Evolutionary conservation across 2,329 filamentous ascomycete species (phyloP).

Genomic region (Neofusicoccum cordaticola): DNA sequence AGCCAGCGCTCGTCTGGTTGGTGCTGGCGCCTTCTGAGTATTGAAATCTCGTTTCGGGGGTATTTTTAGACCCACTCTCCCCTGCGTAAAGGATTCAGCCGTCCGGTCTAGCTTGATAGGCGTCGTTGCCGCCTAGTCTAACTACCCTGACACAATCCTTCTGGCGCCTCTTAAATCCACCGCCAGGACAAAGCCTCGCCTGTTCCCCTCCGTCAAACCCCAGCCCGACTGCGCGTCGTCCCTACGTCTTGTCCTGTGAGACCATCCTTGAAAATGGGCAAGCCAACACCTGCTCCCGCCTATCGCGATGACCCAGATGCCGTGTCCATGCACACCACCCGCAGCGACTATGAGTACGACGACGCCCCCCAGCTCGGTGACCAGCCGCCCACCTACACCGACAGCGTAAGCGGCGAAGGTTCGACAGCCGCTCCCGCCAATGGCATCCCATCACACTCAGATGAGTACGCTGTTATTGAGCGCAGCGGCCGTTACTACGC

Average conservation of each 20-base stretch:
- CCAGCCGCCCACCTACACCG: slow-evolving; percentile 36
- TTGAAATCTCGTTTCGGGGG: not conserved
- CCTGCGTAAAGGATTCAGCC: slow-evolving; percentile 17
- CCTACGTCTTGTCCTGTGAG: not conserved
- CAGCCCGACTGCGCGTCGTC: not conserved
- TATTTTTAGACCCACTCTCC: slow-evolving; percentile 6
- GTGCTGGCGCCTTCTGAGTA: not conserved
- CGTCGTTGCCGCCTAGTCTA: slow-evolving; percentile 15
- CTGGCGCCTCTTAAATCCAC: not conserved
- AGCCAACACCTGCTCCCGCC: slow-evolving; percentile 21
- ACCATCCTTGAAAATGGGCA: slow-evolving; percentile 28
- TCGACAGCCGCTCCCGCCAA: not conserved
- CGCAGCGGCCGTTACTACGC: slow-evolving; percentile 1
- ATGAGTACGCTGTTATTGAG: slow-evolving; percentile 17
- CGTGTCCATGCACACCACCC: slow-evolving; percentile 39
- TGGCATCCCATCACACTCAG: not conserved
- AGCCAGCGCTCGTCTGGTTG: not conserved
- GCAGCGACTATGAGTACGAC: slow-evolving; percentile 36
- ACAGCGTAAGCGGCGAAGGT: slow-evolving; percentile 20
- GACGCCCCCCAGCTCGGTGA: slow-evolving; percentile 34
- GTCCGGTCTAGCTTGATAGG: slow-evolving; percentile 19
- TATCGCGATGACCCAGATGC: slow-evolving; percentile 37
- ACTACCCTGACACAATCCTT: not conserved
- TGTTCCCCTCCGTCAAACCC: not conserved
- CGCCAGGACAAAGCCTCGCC: not conserved